Evolutionary conservation across 2,329 filamentous ascomycete genomes (phyloP).

Genomic region (Penicillium hordei): DNA sequence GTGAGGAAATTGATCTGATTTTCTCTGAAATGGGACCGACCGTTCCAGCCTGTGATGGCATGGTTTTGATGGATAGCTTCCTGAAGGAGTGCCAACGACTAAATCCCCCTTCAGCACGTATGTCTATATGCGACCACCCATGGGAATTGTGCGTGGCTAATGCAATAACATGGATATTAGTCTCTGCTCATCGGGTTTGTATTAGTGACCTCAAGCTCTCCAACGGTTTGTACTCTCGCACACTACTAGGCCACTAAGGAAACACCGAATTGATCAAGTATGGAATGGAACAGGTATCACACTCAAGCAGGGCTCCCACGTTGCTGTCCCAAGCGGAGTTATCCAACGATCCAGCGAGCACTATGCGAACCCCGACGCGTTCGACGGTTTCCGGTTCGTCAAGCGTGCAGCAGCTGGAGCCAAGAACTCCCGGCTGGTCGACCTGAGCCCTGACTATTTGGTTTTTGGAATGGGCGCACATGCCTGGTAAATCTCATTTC

Average conservation of each 20-base stretch:
- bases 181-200: constrained; percentile 25
- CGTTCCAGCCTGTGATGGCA: constrained; percentile 17
- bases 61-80: constrained; percentile 22
- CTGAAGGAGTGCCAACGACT: constrained; percentile 26
- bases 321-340: constrained; percentile 20
- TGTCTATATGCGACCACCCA: constrained; percentile 8
- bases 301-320: constrained; percentile 23
- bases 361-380: constrained; percentile 18
- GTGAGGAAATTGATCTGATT: constrained; percentile 13
- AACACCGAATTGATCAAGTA: neutral
- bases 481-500: constrained; percentile 19
- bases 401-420: constrained; percentile 18
- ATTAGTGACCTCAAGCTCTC: constrained; percentile 16
- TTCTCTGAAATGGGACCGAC: constrained; percentile 11
- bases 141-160: constrained; percentile 2
- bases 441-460: constrained; percentile 27
- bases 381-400: constrained; percentile 24
- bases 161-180: constrained; percentile 7
- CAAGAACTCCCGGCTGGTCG: constrained; percentile 14
- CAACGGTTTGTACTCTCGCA: constrained; percentile 15
- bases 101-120: constrained; percentile 25
- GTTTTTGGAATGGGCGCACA: constrained; percentile 26
- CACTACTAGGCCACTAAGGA: neutral
- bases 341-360: constrained; percentile 18
- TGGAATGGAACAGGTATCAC: constrained; percentile 13